phyloP scores from a whole-genome alignment of 306 rosid genomes.

The Medicago arabica region DNA sequence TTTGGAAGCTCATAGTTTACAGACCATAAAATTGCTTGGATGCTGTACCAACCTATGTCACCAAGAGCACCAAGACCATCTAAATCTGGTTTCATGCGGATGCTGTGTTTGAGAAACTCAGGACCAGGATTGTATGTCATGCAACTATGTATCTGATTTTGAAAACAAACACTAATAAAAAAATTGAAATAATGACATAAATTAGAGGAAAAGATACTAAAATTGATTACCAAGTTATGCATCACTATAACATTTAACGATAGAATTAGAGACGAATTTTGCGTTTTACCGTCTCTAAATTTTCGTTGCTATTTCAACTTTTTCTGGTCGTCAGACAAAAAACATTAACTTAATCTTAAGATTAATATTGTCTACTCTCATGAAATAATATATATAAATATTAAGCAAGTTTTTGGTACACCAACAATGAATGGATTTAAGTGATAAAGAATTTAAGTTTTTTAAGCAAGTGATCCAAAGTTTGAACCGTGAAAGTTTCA shows the following conservation, averaged over 20 bases:
- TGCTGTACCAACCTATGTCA: slow-evolving; percentile 56
- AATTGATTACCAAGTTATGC: no score
- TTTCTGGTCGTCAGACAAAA: background rate
- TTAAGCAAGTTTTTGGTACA: background rate
- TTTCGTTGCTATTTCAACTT: no score
- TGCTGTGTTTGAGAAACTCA: slow-evolving; percentile 41
- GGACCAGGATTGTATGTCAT: slow-evolving; percentile 46
- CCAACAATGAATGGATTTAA: no score
- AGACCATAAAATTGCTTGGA: slow-evolving; percentile 53
- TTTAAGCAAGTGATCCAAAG: no score
- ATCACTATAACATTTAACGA: no score
- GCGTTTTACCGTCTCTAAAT: no score
- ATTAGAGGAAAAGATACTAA: no score
- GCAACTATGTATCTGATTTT: slow-evolving; percentile 48
- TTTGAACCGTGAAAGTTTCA: no score
- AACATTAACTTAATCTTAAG: background rate
- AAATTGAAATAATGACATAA: no score
- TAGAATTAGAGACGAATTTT: no score
- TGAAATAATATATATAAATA: background rate
- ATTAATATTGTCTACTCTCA: background rate
- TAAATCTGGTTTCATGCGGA: slow-evolving; percentile 45
- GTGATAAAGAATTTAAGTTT: no score
- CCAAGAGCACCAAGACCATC: slow-evolving; percentile 58
- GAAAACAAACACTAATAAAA: background rate
- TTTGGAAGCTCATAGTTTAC: slow-evolving; percentile 45